phyloP scores from a whole-genome alignment of 805 yeast species.

The Yarrowia sp. region DNA sequence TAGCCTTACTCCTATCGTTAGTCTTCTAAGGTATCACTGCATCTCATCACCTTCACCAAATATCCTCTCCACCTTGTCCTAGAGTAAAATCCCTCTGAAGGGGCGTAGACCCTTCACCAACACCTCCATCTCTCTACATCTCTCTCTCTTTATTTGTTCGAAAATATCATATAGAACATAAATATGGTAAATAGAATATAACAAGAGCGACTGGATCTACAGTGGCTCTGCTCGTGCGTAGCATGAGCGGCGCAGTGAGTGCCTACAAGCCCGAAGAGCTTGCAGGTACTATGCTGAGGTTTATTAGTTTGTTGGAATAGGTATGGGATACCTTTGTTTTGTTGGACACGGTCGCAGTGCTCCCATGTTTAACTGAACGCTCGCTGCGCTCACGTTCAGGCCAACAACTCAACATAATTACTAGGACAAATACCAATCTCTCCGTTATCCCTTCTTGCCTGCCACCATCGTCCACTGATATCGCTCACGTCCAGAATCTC shows the following conservation, averaged over 20 bases:
- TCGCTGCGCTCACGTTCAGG: not conserved
- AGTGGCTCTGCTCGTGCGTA: slow-evolving; percentile 5
- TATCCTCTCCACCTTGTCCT: no score
- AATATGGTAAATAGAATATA: slow-evolving; percentile 29
- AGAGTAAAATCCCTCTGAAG: no score
- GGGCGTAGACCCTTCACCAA: no score
- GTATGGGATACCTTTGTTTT: no score
- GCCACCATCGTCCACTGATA: slow-evolving; percentile 98
- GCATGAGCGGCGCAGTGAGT: slow-evolving; percentile 24
- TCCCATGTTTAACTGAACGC: no score
- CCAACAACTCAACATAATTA: slow-evolving; percentile 77
- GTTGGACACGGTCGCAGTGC: no score
- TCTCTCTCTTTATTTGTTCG: not conserved
- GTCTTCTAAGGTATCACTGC: no score
- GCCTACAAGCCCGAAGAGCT: not conserved
- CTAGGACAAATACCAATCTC: slow-evolving; percentile 97
- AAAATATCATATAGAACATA: slow-evolving; percentile 14
- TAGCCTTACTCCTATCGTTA: no score
- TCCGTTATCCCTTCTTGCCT: slow-evolving; percentile 86
- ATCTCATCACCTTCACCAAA: no score
- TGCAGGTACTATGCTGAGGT: no score
- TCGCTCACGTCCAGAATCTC: slow-evolving; percentile 92
- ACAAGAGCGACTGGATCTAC: slow-evolving; percentile 20
- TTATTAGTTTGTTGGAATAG: no score
- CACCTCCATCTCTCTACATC: no score